A percentile compares a stretch with the other conserved stretches of the same genome.
These are phyloP conservation scores for Apiospora koreana DNA, from an alignment of 2,329 filamentous ascomycete genomes.

Conservation along the genomic window DNA sequence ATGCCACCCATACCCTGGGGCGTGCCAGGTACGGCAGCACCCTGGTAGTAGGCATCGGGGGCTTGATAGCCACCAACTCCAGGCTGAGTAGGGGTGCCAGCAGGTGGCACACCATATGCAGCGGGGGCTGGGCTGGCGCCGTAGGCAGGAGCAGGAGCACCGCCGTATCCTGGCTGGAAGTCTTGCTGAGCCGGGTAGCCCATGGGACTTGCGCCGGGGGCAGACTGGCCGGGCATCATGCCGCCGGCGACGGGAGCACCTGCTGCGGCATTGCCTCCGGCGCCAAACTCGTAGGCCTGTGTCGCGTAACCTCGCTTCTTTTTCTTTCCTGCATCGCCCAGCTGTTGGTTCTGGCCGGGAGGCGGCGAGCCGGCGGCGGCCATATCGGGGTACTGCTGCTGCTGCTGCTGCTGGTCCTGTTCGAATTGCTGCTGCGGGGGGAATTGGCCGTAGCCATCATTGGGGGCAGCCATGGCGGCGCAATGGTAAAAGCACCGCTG, in stretches of 20 bases:
- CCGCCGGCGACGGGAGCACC: slow-evolving; percentile 41
- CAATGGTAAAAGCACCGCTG: slow-evolving; percentile 18
- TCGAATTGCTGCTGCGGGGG: slow-evolving; percentile 40
- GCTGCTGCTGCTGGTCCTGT: slow-evolving; percentile 36
- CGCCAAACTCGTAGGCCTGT: slow-evolving; percentile 90
- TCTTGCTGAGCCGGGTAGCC: slow-evolving; percentile 54
- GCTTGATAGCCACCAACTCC: slow-evolving; percentile 66
- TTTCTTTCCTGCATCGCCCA: slow-evolving; percentile 59
- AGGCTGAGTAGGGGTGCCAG: slow-evolving; percentile 40
- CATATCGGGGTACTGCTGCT: slow-evolving; percentile 36
- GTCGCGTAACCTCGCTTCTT: slow-evolving; percentile 96
- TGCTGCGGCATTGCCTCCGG: slow-evolving; percentile 76
- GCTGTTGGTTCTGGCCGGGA: slow-evolving; percentile 33
- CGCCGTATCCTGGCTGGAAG: slow-evolving; percentile 35
- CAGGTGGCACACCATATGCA: slow-evolving; percentile 45
- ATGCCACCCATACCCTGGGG: slow-evolving; percentile 68
- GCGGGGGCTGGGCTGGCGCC: slow-evolving; percentile 37
- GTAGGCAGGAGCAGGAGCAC: slow-evolving; percentile 37
- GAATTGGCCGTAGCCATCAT: slow-evolving; percentile 56
- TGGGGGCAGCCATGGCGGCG: slow-evolving; percentile 57
- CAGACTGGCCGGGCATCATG: slow-evolving; percentile 37
- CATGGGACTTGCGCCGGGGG: slow-evolving; percentile 32
- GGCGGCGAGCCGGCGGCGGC: slow-evolving; percentile 35
- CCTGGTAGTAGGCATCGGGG: slow-evolving; percentile 66
- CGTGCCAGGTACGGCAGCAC: slow-evolving; percentile 44